Conservation (phyloP, 176 grass and related monocot species). For the Areca catechu region DNA sequence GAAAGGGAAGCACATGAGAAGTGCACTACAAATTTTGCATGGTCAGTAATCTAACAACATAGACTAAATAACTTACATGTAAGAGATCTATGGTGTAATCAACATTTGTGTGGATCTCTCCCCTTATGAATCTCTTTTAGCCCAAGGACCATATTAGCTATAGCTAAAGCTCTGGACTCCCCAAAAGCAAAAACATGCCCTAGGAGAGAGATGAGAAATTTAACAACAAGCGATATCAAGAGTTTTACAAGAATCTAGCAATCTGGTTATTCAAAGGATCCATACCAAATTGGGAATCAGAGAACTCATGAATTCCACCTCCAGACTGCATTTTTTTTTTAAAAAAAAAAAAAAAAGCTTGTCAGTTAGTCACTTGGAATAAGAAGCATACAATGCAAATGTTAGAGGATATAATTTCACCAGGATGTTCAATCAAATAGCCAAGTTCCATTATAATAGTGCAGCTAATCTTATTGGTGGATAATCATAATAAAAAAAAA, state of each 20-base stretch:
- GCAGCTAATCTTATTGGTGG: no score
- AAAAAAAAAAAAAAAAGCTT: slow-evolving; percentile 9
- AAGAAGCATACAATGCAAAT: not conserved
- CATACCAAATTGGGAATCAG: slow-evolving; percentile 98
- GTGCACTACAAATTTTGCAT: slow-evolving; percentile 8
- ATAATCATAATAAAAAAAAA: no score
- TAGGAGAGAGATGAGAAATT: slow-evolving; percentile 26
- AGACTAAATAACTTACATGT: slow-evolving; percentile 53
- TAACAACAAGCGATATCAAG: slow-evolving; percentile 16
- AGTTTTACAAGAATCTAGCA: slow-evolving; percentile 4
- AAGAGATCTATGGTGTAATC: slow-evolving; percentile 99
- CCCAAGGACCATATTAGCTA: slow-evolving; percentile 99
- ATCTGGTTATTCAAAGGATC: slow-evolving; percentile 1
- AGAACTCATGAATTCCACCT: slow-evolving; percentile 99
- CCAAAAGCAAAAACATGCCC: slow-evolving; percentile 99
- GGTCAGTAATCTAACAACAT: slow-evolving; percentile 7
- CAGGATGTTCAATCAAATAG: no score
- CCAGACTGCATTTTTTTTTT: slow-evolving; percentile 57
- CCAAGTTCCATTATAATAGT: no score
- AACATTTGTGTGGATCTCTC: slow-evolving; percentile 97
- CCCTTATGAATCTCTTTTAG: slow-evolving; percentile 97
- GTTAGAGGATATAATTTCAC: no score
- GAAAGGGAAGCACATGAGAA: slow-evolving; percentile 24
- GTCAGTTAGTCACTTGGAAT: slow-evolving; percentile 13
- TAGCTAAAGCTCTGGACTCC: slow-evolving; percentile 81